phyloP scores from a whole-genome alignment of 2,329 filamentous ascomycete genomes.

The Calonectria hawksworthii region DNA sequence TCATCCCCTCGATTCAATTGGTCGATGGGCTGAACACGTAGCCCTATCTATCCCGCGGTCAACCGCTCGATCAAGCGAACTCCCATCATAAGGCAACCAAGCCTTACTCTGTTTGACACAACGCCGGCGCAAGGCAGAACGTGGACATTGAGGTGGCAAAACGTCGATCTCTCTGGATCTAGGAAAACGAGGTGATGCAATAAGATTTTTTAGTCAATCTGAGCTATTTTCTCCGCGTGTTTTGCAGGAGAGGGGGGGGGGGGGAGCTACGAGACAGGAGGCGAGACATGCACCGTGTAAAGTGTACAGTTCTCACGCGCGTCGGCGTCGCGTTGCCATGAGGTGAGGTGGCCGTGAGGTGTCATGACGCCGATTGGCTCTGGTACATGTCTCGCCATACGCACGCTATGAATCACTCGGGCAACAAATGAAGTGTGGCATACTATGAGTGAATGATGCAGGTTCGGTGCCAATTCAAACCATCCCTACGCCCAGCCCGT shows the following conservation, averaged over 20 bases:
- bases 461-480: too few relatives aligned
- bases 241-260: not conserved
- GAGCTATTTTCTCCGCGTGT: not conserved
- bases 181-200: not conserved
- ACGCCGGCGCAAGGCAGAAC: conserved; percentile 10
- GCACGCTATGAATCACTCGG: not conserved
- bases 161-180: not conserved
- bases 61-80: not conserved
- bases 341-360: not conserved
- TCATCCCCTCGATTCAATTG: not conserved
- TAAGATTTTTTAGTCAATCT: not conserved
- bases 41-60: not conserved
- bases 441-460: not conserved
- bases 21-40: not conserved
- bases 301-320: not conserved
- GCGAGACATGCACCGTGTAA: too few relatives aligned
- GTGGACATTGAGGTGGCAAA: not conserved
- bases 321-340: not conserved
- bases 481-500: not conserved
- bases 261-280: not conserved
- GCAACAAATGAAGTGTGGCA: not conserved
- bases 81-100: conserved; percentile 5
- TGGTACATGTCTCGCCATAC: not conserved
- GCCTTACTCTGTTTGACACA: not conserved
- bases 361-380: not conserved